Conservation (phyloP, 2,329 filamentous ascomycete species). For the Trichophyton schoenleinii region DNA sequence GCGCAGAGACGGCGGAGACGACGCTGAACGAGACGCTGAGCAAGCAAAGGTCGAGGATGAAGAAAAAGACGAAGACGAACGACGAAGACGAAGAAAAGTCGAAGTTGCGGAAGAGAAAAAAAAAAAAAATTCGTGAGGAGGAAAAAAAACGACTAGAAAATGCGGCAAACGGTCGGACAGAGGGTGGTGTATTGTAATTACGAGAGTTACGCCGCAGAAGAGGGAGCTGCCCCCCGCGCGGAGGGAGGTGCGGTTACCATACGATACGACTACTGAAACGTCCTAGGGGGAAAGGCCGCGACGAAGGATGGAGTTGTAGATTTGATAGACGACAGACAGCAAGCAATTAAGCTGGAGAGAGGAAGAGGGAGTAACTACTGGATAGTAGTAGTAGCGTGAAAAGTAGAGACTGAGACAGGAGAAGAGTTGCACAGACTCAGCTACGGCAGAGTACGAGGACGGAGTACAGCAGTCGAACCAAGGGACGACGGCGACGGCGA, state of each 20-base stretch:
- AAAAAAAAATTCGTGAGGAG: constrained; percentile 10
- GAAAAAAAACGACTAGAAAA: constrained; percentile 9
- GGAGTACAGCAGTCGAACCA: too few relatives aligned
- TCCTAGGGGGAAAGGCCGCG: background rate
- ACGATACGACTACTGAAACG: background rate
- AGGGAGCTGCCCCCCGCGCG: background rate
- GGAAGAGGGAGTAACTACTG: background rate
- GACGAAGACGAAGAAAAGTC: constrained; percentile 15
- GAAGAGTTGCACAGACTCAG: background rate
- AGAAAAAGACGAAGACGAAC: constrained; percentile 11
- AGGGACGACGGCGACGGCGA: too few relatives aligned
- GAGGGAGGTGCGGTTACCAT: background rate
- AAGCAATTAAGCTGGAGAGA: background rate
- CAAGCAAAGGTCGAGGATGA: too few relatives aligned
- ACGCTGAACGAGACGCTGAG: too few relatives aligned
- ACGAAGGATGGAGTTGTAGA: background rate
- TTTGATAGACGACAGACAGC: background rate
- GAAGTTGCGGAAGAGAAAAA: constrained; percentile 6
- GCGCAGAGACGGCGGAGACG: too few relatives aligned
- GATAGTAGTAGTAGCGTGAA: too few relatives aligned
- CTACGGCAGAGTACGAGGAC: background rate
- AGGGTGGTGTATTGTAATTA: background rate
- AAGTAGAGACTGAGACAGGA: background rate
- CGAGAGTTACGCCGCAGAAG: background rate
- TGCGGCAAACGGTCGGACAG: constrained; percentile 1